Evolutionary conservation across 2,329 filamentous ascomycete species (phyloP).

Genomic region (Elsinoe arachidis): DNA sequence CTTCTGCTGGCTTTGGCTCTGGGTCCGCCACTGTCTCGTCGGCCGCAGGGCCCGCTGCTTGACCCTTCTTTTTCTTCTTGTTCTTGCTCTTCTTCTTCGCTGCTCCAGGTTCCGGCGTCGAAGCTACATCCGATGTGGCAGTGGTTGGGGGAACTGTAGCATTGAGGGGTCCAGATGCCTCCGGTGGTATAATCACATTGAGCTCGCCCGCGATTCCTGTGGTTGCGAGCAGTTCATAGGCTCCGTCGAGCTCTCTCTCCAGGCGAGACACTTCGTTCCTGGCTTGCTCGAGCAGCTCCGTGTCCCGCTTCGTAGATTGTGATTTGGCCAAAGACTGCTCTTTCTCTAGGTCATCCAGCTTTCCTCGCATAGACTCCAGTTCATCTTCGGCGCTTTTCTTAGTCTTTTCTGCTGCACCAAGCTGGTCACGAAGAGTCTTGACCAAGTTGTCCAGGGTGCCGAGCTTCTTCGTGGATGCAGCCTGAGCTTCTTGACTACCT

Average conservation of each 20-base stretch:
- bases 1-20: not conserved
- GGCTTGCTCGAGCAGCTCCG: slow-evolving; percentile 22
- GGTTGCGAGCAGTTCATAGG: slow-evolving; percentile 29
- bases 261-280: slow-evolving; percentile 24
- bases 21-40: slow-evolving; percentile 26
- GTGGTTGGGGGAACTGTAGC: slow-evolving; percentile 1
- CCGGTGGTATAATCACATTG: not conserved
- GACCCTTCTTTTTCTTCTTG: slow-evolving; percentile 70
- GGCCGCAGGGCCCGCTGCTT: slow-evolving; percentile 14
- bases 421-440: slow-evolving; percentile 44
- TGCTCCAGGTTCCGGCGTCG: slow-evolving; percentile 26
- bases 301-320: not conserved
- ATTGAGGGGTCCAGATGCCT: not conserved
- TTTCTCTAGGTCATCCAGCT: slow-evolving; percentile 22
- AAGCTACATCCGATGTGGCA: slow-evolving; percentile 17
- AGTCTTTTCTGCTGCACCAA: slow-evolving; percentile 45
- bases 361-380: slow-evolving; percentile 31
- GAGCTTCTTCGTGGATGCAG: slow-evolving; percentile 14
- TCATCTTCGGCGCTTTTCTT: slow-evolving; percentile 39
- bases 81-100: slow-evolving; percentile 70
- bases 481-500: not conserved
- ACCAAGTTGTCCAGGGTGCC: slow-evolving; percentile 49
- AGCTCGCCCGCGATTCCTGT: slow-evolving; percentile 24
- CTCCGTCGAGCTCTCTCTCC: slow-evolving; percentile 25
- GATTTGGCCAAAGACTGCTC: slow-evolving; percentile 22